These are phyloP conservation scores for Tubosaeta sp. DNA, from an alignment of 768 basidiomycete species.

Conservation along the genomic window DNA sequence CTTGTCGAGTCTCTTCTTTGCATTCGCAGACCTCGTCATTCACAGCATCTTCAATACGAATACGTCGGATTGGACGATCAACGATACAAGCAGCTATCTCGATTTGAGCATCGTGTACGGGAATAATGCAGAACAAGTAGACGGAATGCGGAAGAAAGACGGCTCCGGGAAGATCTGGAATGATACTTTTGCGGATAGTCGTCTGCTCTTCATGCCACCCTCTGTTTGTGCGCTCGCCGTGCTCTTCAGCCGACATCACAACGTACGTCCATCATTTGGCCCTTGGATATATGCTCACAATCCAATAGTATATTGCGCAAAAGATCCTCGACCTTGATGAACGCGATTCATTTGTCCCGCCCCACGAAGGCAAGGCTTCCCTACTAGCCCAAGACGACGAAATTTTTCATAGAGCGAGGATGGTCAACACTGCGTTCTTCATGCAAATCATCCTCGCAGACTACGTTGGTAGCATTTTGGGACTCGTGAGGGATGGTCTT, in stretches of 20 bases:
- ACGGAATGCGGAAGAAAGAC: slow-evolving; percentile 54
- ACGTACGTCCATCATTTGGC: slow-evolving; percentile 39
- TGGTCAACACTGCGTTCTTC: slow-evolving; percentile 71
- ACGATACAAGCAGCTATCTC: slow-evolving; percentile 68
- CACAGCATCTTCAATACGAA: slow-evolving; percentile 67
- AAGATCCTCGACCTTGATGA: slow-evolving; percentile 71
- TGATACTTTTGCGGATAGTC: slow-evolving; percentile 66
- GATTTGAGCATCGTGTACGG: slow-evolving; percentile 78
- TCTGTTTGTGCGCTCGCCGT: slow-evolving; percentile 63
- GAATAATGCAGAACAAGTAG: slow-evolving; percentile 41
- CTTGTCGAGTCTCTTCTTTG: slow-evolving; percentile 70
- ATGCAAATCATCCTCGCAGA: slow-evolving; percentile 67
- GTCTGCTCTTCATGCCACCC: slow-evolving; percentile 71
- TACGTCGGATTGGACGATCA: slow-evolving; percentile 45
- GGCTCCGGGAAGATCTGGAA: slow-evolving; percentile 64
- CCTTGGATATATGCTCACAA: slow-evolving; percentile 2
- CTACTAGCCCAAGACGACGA: slow-evolving; percentile 62
- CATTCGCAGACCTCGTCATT: slow-evolving; percentile 74
- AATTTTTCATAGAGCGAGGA: slow-evolving; percentile 67
- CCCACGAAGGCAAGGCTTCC: slow-evolving; percentile 16
- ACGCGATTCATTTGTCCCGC: slow-evolving; percentile 37
- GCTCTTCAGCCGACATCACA: slow-evolving; percentile 70
- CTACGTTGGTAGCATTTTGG: slow-evolving; percentile 73
- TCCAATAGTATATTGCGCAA: slow-evolving; percentile 59
- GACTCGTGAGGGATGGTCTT: slow-evolving; percentile 58